These are phyloP conservation scores for Xerocomus brunneocitrinus DNA, from an alignment of 768 basidiomycete genomes.

Conservation along the genomic window DNA sequence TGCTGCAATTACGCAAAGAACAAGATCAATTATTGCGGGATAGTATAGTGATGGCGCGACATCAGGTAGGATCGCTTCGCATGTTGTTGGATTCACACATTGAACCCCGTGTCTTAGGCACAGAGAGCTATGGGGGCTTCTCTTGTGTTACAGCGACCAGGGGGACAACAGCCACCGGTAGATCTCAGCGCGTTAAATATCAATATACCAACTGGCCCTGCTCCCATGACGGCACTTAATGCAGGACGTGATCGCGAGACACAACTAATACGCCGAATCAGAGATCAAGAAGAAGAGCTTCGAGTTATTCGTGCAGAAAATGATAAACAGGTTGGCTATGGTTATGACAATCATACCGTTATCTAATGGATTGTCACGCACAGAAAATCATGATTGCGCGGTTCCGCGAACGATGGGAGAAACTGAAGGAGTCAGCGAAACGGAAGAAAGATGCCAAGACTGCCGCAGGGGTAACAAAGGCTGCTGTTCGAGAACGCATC, in stretches of 20 bases:
- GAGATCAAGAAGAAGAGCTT: constrained; percentile 80
- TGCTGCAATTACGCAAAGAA: constrained; percentile 66
- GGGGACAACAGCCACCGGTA: constrained; percentile 33
- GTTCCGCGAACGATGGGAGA: constrained; percentile 86
- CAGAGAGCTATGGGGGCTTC: constrained; percentile 77
- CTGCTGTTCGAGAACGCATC: constrained; percentile 60
- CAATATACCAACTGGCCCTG: constrained; percentile 45
- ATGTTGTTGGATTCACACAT: constrained; percentile 4
- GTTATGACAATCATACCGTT: constrained; percentile 1
- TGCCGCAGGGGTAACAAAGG: constrained; percentile 42
- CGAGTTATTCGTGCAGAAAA: constrained; percentile 62
- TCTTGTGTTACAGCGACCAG: constrained; percentile 45
- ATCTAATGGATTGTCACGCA: constrained; percentile 19
- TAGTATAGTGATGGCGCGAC: constrained; percentile 68
- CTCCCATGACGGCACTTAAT: constrained; percentile 47
- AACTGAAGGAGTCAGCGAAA: constrained; percentile 82
- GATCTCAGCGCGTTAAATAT: constrained; percentile 58
- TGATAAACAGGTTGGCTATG: constrained; percentile 67
- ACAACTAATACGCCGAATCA: constrained; percentile 44
- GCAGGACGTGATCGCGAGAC: constrained; percentile 56
- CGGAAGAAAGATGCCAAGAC: constrained; percentile 75
- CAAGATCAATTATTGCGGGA: constrained; percentile 78
- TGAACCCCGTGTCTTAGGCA: constrained; percentile 43
- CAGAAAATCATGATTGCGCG: constrained; percentile 80
- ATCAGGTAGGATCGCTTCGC: constrained; percentile 44